These are phyloP conservation scores for Trichoderma guizhouense DNA, from an alignment of 2,329 filamentous ascomycete species.

Conservation along the genomic window DNA sequence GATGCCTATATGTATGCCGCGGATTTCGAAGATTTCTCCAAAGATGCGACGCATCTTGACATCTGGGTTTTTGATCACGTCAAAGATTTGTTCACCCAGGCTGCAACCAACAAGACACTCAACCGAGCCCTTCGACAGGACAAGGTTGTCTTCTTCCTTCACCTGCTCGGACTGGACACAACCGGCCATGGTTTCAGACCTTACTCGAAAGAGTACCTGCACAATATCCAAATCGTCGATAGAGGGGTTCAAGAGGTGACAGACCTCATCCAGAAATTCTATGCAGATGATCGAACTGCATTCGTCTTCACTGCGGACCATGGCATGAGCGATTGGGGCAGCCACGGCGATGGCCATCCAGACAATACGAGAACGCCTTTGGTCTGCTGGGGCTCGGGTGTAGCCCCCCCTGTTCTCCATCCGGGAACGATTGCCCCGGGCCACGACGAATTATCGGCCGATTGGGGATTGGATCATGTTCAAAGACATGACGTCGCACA, in stretches of 20 bases:
- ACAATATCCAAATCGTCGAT: conserved; percentile 94
- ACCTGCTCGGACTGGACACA: conserved; percentile 88
- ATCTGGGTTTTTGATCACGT: conserved; percentile 96
- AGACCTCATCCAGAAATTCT: conserved; percentile 79
- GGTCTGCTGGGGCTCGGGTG: conserved; percentile 88
- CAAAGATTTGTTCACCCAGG: conserved; percentile 78
- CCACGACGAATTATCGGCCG: conserved; percentile 86
- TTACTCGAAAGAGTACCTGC: conserved; percentile 91
- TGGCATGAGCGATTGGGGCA: conserved; percentile 99
- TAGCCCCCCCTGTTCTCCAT: conserved; percentile 67
- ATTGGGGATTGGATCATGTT: conserved; percentile 80
- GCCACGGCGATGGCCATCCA: conserved; percentile 94
- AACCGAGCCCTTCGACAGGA: conserved; percentile 71
- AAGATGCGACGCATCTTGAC: conserved; percentile 77
- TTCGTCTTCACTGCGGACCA: conserved; percentile 98
- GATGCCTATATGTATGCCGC: conserved; percentile 81
- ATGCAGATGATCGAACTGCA: conserved; percentile 77
- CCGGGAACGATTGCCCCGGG: conserved; percentile 62
- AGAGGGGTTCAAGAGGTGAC: conserved; percentile 82
- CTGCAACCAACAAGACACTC: conserved; percentile 72
- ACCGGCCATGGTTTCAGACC: conserved; percentile 82
- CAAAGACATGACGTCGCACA: conserved; percentile 88
- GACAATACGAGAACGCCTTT: conserved; percentile 94
- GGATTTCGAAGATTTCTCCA: conserved; percentile 87
- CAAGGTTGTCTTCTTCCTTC: conserved; percentile 91